Evolutionary conservation across 2,329 filamentous ascomycete species (phyloP).

Genomic region (Fusarium floridanum): DNA sequence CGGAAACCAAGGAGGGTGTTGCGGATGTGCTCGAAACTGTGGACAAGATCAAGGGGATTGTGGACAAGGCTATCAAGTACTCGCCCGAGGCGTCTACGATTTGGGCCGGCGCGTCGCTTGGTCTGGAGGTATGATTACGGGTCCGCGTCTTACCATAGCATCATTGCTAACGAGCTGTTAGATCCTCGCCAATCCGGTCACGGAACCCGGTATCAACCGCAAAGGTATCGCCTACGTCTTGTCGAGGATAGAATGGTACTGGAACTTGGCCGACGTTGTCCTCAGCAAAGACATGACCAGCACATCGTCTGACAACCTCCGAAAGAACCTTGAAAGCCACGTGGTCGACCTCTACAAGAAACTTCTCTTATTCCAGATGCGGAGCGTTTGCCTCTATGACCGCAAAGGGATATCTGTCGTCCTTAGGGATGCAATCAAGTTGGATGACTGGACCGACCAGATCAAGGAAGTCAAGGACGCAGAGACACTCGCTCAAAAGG

Average conservation of each 20-base stretch:
- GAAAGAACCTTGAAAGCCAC: slow-evolving; percentile 42
- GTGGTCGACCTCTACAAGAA: slow-evolving; percentile 55
- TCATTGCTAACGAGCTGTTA: slow-evolving; percentile 16
- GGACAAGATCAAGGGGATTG: neutral
- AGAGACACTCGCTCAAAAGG: neutral
- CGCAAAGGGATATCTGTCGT: slow-evolving; percentile 46
- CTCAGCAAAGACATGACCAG: slow-evolving; percentile 38
- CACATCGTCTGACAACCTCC: slow-evolving; percentile 29
- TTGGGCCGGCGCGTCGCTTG: slow-evolving; percentile 52
- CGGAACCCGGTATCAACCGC: slow-evolving; percentile 44
- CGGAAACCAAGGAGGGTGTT: neutral
- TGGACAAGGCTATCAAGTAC: slow-evolving; percentile 41
- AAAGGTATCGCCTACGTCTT: slow-evolving; percentile 53
- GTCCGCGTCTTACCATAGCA: no score
- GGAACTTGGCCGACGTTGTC: slow-evolving; percentile 48
- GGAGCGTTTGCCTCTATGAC: slow-evolving; percentile 54
- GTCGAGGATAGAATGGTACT: slow-evolving; percentile 56
- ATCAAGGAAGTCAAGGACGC: slow-evolving; percentile 44
- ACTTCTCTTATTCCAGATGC: slow-evolving; percentile 58
- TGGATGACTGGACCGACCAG: slow-evolving; percentile 53
- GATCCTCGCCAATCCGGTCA: slow-evolving; percentile 50
- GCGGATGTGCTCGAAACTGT: slow-evolving; percentile 1
- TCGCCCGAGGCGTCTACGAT: slow-evolving; percentile 52
- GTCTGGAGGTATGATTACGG: slow-evolving; percentile 47
- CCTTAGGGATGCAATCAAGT: slow-evolving; percentile 46